A percentile compares a stretch with the other conserved stretches of the same genome.
These are phyloP conservation scores for Berberis vulgaris DNA, from an alignment of 164 flowering plant genomes.

Conservation along the genomic window DNA sequence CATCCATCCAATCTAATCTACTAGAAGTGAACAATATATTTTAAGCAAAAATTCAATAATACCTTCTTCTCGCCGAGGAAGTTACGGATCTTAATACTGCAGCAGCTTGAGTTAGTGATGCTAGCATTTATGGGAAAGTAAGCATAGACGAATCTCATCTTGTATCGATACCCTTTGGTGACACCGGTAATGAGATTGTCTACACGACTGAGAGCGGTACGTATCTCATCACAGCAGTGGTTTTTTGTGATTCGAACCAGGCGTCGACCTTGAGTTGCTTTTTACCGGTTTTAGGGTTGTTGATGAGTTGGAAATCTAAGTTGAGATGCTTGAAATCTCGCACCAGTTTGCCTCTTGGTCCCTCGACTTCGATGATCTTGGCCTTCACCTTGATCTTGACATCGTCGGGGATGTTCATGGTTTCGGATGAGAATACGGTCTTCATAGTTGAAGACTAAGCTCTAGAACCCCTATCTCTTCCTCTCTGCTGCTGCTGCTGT, in stretches of 20 bases:
- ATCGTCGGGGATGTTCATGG: conserved; percentile 31
- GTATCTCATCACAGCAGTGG: conserved; percentile 25
- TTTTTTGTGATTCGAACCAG: conserved; percentile 58
- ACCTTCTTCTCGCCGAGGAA: conserved; percentile 54
- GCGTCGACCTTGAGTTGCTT: conserved; percentile 47
- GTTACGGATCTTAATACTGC: conserved; percentile 40
- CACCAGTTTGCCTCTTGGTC: conserved; percentile 19
- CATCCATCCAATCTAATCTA: too few species aligned
- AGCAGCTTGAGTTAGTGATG: conserved; percentile 22
- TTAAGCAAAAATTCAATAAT: not conserved
- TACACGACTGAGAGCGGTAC: conserved; percentile 34
- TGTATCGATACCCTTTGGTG: conserved; percentile 57
- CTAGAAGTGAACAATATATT: too few species aligned
- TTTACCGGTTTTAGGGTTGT: conserved; percentile 41
- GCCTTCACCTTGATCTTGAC: conserved; percentile 45
- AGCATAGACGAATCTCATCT: conserved; percentile 68
- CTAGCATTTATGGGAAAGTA: conserved; percentile 67
- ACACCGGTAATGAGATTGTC: conserved; percentile 55
- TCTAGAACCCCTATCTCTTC: too few species aligned
- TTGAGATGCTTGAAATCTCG: conserved; percentile 61
- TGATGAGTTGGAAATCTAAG: conserved; percentile 53
- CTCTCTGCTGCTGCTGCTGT: too few species aligned
- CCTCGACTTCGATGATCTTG: conserved; percentile 27
- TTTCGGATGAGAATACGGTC: conserved; percentile 10
- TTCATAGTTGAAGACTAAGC: conserved; percentile 3